These are phyloP conservation scores for Citrus australasica DNA, from an alignment of 345 rosid species.

Conservation along the genomic window DNA sequence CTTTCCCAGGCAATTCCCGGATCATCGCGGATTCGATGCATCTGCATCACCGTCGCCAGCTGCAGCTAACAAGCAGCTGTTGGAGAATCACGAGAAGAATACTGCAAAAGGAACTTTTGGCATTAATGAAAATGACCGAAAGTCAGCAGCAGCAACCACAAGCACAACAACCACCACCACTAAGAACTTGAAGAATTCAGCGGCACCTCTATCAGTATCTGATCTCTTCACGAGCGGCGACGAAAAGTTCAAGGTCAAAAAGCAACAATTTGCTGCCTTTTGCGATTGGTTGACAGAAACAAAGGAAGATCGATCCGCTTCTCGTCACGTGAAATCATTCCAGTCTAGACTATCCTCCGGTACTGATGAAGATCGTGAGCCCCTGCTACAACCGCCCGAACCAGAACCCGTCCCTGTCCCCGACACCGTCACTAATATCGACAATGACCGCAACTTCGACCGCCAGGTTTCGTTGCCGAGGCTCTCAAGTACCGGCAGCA, in stretches of 20 bases:
- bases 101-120: conserved; percentile 10
- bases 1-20: conserved; percentile 97
- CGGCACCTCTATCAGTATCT: conserved; percentile 29
- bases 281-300: conserved; percentile 63
- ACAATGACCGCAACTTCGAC: conserved; percentile 45
- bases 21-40: conserved; percentile 68
- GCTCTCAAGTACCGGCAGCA: conserved; percentile 71
- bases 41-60: conserved; percentile 5
- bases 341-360: conserved; percentile 25
- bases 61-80: conserved; percentile 24
- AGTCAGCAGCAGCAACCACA: conserved; percentile 19
- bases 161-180: neutral
- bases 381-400: conserved; percentile 34
- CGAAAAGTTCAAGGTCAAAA: conserved; percentile 42
- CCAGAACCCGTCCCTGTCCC: conserved; percentile 21
- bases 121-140: conserved; percentile 29
- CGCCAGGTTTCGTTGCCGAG: conserved; percentile 68
- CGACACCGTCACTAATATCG: conserved; percentile 14
- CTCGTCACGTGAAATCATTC: conserved; percentile 30
- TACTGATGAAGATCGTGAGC: conserved; percentile 56
- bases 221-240: conserved; percentile 58
- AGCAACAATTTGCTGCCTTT: conserved; percentile 61
- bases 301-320: conserved; percentile 34
- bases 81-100: conserved; percentile 55
- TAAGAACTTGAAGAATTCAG: conserved; percentile 14